Evolutionary conservation across 1,284 basidiomycete genomes (phyloP), one percentile per base, ranked within the genome.

Genomic region (Lentinus polychrous): DNA sequence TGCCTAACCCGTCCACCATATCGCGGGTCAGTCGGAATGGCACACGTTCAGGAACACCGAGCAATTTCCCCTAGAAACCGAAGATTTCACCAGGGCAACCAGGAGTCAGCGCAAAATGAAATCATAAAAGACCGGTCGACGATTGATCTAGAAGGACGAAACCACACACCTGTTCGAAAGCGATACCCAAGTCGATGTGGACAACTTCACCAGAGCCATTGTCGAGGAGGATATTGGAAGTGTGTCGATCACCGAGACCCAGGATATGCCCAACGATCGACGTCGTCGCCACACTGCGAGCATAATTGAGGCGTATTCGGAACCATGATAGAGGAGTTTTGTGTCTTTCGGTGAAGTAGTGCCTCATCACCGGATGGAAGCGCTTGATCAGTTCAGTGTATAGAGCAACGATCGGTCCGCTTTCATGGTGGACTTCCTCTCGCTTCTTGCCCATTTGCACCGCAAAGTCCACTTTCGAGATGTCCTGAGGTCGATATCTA

Each of bases 21-120:
- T 99, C 94, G 38, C 81, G 78, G 0, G 95, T 99, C 67, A 99
- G 79, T 15, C 95, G 83, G 76, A 99, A 99, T 0, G 95, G 95
- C 2, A 98, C 93, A 22, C 76, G 75, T 66, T 99, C 96, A 0
- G 94, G 93, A 34, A 94, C 76, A 0, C 73, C 74, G 3, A 99
- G 72, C 17, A 83, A 70, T 60, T 86, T 89, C 11, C 96, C 95
- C 90, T 94, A 27, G 34, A 35, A 17, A 49, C 22, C n/a, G n/a
- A 35, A 31, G 24, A 20, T 38, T 15, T 20, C 45, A 23, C 15
- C 20, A 47, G 39, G 3, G 22, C 32, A 49, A 33, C 45, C 23
- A 32, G 24, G 42, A 33, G 12, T 22, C 18, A 7, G 15, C 8
- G 6, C 24, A 43, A 43, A 43, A 24, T 14, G 42, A 20, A 3